Evolutionary conservation across 345 rosid genomes (phyloP).

Genomic region (Citrus australasica): DNA sequence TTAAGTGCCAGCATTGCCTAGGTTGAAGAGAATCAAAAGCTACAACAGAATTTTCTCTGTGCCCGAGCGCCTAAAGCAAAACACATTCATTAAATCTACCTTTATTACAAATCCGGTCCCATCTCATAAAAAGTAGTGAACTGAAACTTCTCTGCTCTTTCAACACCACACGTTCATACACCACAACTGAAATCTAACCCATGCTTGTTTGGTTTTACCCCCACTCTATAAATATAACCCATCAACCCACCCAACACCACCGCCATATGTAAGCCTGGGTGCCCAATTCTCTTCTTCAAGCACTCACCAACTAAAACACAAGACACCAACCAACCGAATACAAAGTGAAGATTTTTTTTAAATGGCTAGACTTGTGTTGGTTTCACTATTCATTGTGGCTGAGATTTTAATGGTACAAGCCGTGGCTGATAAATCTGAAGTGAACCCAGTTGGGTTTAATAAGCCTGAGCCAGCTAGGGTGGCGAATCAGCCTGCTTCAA

Average conservation of each 20-base stretch:
- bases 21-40: background rate
- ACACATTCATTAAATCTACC: background rate
- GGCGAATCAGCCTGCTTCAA: constrained; percentile 21
- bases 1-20: background rate
- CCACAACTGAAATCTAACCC: background rate
- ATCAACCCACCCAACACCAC: background rate
- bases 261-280: background rate
- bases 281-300: background rate
- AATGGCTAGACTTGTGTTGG: constrained; percentile 21
- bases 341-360: background rate
- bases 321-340: background rate
- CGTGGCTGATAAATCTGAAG: constrained; percentile 16
- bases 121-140: no score
- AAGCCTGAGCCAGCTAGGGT: constrained; percentile 3
- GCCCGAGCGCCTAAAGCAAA: background rate
- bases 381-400: constrained; percentile 20
- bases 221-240: background rate
- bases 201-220: no score
- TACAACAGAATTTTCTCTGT: background rate
- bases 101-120: background rate
- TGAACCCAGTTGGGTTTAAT: constrained; percentile 10
- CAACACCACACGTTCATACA: background rate
- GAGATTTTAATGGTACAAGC: constrained; percentile 32
- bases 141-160: constrained; percentile 5
- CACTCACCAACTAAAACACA: background rate